These are phyloP conservation scores for Colletotrichum sublineola DNA, from an alignment of 2,329 filamentous ascomycete genomes.

Conservation along the genomic window DNA sequence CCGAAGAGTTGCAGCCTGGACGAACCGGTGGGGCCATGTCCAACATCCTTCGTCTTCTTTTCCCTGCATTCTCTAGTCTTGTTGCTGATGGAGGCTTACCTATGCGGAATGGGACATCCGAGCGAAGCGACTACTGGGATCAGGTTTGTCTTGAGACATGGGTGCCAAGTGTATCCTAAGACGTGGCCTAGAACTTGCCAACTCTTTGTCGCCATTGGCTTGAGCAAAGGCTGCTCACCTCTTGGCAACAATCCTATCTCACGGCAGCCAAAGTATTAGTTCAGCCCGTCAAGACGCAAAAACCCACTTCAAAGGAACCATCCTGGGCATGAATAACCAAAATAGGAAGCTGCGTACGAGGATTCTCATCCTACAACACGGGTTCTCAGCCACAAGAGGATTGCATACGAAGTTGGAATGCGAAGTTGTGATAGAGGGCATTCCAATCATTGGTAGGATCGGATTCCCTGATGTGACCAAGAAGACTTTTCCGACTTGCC, in stretches of 20 bases:
- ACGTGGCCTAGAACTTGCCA: not conserved
- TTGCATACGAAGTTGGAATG: too few species aligned
- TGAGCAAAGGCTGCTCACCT: slow-evolving; percentile 1
- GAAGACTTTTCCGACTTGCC: not conserved
- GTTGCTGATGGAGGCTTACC: not conserved
- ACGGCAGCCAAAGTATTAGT: not conserved
- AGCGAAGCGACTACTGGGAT: not conserved
- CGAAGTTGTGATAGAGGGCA: too few species aligned
- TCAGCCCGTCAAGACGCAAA: slow-evolving; percentile 4
- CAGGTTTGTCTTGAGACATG: not conserved
- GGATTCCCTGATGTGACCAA: not conserved
- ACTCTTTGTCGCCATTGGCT: not conserved
- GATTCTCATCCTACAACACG: slow-evolving; percentile 21
- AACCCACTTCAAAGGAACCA: slow-evolving; percentile 5
- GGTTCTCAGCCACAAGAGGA: not conserved
- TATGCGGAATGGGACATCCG: not conserved
- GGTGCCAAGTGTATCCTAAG: not conserved
- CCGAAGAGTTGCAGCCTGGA: not conserved
- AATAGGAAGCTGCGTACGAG: slow-evolving; percentile 19
- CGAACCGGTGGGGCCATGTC: slow-evolving; percentile 3
- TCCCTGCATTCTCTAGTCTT: not conserved
- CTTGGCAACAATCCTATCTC: slow-evolving; percentile 31
- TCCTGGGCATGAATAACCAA: not conserved
- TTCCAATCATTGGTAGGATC: slow-evolving; percentile 19
- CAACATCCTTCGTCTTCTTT: not conserved